Base-by-base conservation (phyloP, 306 rosid genomes). In the Quercus cerris region DNA sequence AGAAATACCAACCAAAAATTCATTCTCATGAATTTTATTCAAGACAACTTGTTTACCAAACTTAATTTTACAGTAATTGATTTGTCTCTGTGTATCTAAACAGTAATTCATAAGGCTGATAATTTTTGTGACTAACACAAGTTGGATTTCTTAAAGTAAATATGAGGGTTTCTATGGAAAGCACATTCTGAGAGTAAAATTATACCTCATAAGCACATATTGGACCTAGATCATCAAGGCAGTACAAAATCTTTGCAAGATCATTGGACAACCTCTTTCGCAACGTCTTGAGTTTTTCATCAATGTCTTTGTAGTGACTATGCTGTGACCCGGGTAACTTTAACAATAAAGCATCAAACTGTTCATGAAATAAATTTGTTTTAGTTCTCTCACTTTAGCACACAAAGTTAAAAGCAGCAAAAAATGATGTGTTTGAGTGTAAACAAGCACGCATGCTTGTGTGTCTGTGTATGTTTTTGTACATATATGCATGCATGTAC, bases 161-260 rank as follows among this genome's bases (percentile, higher is more conserved):
- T 12, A 13, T 49, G 17, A 49, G 17, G 54, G 54, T 1, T 17
- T 49, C 17, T 12, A 49, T 13, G 0, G 17, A 49, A 5, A 49
- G 54, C 54, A 49, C 54, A 12, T 12, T 49, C 54, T 10, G 54
- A 22, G 83, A 74, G 25, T 35, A 14, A 12, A 33, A 68, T 28
- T 86, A 61, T 89, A 95, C 99, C 99, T 95, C 99, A 75, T 88
- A 86, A 67, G 98, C 89, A 83, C 99, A 93, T 8, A 89, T 41
- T 57, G 90, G 87, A 74, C 99, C 99, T 68, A 93, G 97, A 73
- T 93, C 90, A 49, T 95, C 94, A 38, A 93, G 91, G 78, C 98
- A 93, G 84, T 95, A 86, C 69, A 87, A 82, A 54, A 87, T 85
- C 83, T 86, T 89, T 14, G 88, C 82, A 70, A 81, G 89, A 75